Evolutionary conservation across 495 filamentous ascomycete species (phyloP), one percentile per base, ranked within the genome.

Genomic region (Neurospora discreta): DNA sequence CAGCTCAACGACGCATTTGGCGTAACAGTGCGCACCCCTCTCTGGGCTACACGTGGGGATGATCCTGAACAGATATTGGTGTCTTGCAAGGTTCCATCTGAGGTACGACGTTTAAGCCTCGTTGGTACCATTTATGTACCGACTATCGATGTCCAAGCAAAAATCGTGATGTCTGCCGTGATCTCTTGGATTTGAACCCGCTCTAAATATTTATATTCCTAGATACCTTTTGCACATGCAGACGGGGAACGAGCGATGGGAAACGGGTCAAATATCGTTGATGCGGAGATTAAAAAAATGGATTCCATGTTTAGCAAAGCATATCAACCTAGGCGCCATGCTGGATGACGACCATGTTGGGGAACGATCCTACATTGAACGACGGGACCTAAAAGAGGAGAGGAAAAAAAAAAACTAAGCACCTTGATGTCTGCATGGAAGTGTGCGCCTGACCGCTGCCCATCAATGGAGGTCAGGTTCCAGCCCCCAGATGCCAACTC

Each of bases 61-160:
- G 33, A 75, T 78, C 69, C 75, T 74, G 13, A 36, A 73, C 36
- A 70, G 68, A 76, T 73, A 80, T 80, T 79, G 79, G 79, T 70
- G 23, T 26, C 11, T 52, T 52, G 46, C 1, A 23, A 10, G 52
- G 52, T 60, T 30, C 23, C 33, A 38, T 42, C 69, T 20, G 33
- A 41, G 23, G 44, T 52, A 52, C 44, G 20, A 58, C 46, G 4
- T 39, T 41, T 65, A 73, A 72, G 71, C 73, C 69, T 74, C 52
- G 71, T n/a, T n/a, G n/a, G n/a, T 69, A 69, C 33, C 65, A 30
- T 38, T 33, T 3, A n/a, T 42, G 71, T 67, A 69, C 36, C 46
- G 39, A 67, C 40, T 69, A 39, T 26, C 38, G 43, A 23, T n/a
- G n/a, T n/a, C n/a, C n/a, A n/a, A 72, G 38, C 52, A 71, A 71